Percentiles rank a stretch among this genome's conserved stretches.
These are phyloP conservation scores for Borealophlyctis nickersoniae DNA, from an alignment of 192 early-diverging fungal species.

Conservation along the genomic window DNA sequence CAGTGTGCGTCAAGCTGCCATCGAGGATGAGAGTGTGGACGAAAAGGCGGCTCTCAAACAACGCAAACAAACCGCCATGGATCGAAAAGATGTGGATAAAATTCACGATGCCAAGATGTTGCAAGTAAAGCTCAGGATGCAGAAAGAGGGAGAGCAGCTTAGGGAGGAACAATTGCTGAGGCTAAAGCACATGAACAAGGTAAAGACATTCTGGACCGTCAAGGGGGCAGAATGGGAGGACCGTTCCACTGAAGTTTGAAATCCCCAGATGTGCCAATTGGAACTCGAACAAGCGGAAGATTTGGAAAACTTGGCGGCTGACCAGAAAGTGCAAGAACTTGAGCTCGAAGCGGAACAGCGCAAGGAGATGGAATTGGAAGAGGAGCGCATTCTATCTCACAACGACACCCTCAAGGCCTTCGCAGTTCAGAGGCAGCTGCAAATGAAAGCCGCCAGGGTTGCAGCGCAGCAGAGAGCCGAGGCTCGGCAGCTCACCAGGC, in stretches of 20 bases:
- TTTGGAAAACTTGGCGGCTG: constrained; percentile 21
- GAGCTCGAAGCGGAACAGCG: constrained; percentile 21
- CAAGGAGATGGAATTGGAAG: constrained; percentile 17
- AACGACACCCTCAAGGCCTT: constrained; percentile 21
- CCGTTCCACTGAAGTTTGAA: too few species aligned
- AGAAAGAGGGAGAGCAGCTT: constrained; percentile 32
- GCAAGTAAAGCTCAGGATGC: constrained; percentile 29
- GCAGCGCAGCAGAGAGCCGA: constrained; percentile 21
- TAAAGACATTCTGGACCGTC: too few species aligned
- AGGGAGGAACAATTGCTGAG: constrained; percentile 30
- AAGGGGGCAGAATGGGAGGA: too few species aligned
- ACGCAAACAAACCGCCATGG: too few species aligned
- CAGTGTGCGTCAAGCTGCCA: too few species aligned
- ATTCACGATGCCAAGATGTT: constrained; percentile 29
- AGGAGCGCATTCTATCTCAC: constrained; percentile 22
- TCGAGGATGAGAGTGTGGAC: too few species aligned
- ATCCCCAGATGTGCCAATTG: constrained; percentile 14
- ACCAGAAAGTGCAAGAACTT: constrained; percentile 31
- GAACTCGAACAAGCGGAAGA: constrained; percentile 24
- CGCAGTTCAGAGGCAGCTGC: constrained; percentile 19
- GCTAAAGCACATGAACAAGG: constrained; percentile 29
- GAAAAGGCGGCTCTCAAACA: constrained; percentile 20
- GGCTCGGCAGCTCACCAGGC: constrained; percentile 20
- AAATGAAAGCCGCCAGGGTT: constrained; percentile 11
- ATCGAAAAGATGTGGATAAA: constrained; percentile 19